Base-by-base conservation (phyloP, 768 basidiomycete genomes). In the Kwoniella pini region DNA sequence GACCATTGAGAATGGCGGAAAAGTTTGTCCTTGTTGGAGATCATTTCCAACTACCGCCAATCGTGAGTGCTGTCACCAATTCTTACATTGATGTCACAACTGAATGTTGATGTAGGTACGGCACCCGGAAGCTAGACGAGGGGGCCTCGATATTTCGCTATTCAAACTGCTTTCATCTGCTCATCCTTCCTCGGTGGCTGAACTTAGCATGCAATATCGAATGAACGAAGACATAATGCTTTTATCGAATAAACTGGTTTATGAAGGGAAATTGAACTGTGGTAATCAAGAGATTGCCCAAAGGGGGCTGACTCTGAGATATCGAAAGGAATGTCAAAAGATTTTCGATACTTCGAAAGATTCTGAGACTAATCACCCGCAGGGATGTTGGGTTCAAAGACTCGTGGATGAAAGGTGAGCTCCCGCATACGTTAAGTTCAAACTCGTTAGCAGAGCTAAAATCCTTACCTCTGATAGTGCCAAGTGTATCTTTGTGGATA, bases 141-240 rank as follows among this genome's bases (percentile, higher is more conserved):
- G 87, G 2, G 96, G 96, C 1, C 82, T 97, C 12, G 95, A 98
- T 61, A 82, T 89, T 0, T 93, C 90, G 0, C 82, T 98, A 3
- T 99, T 99, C 82, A 85, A 90, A 40, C 84, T 86, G 2, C 84
- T 99, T 4, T 92, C 91, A 0, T 88, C 91, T 40, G 86, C 90
- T 0, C 91, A 97, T 70, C 90, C 91, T 0, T 80, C 87, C 21
- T 86, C 92, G 1, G 89, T 96, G 30, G 85, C 89, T 22, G 90
- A 96, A 65, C 83, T 99, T 42, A 83, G 85, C 0, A 83, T 88
- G 58, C 96, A 99, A 74, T 99, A 98, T 74, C 84, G 96, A 44
- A 98, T 98, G 96, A 97, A 95, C 77, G 85, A 85, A 56, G 92
- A 95, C 62, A 96, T 98, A 74, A 97, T 97, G 94, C 74, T 84